Percentiles rank a stretch among this genome's conserved stretches.
phyloP scores from a whole-genome alignment of 2,329 filamentous ascomycete species.

The Thermothelomyces thermophilus region DNA sequence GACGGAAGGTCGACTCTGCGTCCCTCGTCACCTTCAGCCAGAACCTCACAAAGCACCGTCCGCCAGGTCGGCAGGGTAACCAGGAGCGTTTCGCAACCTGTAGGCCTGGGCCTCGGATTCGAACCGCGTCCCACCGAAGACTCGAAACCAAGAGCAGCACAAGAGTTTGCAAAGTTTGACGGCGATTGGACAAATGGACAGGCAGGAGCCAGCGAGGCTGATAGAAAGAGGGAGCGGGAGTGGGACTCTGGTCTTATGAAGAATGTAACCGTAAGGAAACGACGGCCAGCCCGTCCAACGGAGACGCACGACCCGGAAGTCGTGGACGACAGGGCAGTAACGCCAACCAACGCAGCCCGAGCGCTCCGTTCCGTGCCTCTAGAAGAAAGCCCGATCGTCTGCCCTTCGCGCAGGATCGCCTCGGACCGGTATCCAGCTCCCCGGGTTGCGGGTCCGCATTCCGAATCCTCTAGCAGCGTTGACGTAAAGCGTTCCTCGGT shows the following conservation, averaged over 20 bases:
- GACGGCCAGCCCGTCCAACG: conserved; percentile 27
- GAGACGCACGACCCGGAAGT: conserved; percentile 34
- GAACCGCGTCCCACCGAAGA: conserved; percentile 36
- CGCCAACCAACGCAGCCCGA: conserved; percentile 47
- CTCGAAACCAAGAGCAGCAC: conserved; percentile 37
- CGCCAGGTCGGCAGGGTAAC: conserved; percentile 32
- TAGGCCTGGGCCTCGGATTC: conserved; percentile 40
- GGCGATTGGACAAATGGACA: conserved; percentile 45
- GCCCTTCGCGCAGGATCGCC: conserved; percentile 33
- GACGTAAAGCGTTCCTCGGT: conserved; percentile 46
- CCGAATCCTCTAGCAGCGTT: conserved; percentile 36
- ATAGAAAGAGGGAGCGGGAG: conserved; percentile 39
- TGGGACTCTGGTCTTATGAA: conserved; percentile 49
- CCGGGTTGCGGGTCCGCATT: conserved; percentile 31
- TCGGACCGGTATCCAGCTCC: conserved; percentile 22
- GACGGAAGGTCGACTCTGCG: conserved; percentile 38
- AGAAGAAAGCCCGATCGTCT: conserved; percentile 35
- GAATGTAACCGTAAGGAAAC: conserved; percentile 49
- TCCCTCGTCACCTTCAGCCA: conserved; percentile 34
- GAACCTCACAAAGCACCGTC: conserved; percentile 40
- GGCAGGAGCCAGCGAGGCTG: conserved; percentile 35
- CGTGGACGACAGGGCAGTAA: conserved; percentile 41
- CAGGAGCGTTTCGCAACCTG: conserved; percentile 30
- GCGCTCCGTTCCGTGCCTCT: conserved; percentile 43
- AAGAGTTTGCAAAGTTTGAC: conserved; percentile 51